Base-by-base conservation (phyloP, 305 asterid species). In the Stenogyne calaminthoides region DNA sequence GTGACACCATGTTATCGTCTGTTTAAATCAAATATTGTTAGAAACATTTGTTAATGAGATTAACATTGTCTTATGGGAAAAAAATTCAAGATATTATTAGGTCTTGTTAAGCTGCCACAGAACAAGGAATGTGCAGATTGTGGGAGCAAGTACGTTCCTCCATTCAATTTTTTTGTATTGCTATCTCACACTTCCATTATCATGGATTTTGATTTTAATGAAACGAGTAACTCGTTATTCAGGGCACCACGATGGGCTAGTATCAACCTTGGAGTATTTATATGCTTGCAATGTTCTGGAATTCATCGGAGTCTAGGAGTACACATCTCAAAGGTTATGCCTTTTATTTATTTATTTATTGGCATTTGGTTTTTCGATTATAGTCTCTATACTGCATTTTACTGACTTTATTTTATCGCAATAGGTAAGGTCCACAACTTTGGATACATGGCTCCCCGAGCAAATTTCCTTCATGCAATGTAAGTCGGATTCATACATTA, bases 191-290 rank as follows among this genome's bases (percentile, higher is more conserved):
- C 29, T 19, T 16, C 42, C 66, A n/a, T 18, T 32, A 6, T 74
- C 44, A 58, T 46, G 49, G 52, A 12, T 72, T 18, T 63, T 10
- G 37, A 60, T 54, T 36, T 40, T 4, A 20, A 19, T 55, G 69
- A 29, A 39, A 34, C 8, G 19, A 37, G 10, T 77, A 68, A 52
- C 46, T 39, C 39, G 27, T 73, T 34, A 37, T 54, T 40, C 88
- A 94, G 98, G 91, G 95, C 90, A 36, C 99, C 99, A 9, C 76
- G 97, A 67, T 92, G 98, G 99, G 97, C 99, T 9, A 94, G 99
- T 70, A 76, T 92, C 77, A 95, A 95, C 87, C 92, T 95, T 4
- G 99, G 99, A 49, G 80, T 89, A 77, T 95, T 95, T 77, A 89
- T 95, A 84, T 95, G 99, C 77, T 72, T 95, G 97, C 91, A 85